phyloP scores from a whole-genome alignment of 208 protist species.

The Trypanosoma rangeli region DNA sequence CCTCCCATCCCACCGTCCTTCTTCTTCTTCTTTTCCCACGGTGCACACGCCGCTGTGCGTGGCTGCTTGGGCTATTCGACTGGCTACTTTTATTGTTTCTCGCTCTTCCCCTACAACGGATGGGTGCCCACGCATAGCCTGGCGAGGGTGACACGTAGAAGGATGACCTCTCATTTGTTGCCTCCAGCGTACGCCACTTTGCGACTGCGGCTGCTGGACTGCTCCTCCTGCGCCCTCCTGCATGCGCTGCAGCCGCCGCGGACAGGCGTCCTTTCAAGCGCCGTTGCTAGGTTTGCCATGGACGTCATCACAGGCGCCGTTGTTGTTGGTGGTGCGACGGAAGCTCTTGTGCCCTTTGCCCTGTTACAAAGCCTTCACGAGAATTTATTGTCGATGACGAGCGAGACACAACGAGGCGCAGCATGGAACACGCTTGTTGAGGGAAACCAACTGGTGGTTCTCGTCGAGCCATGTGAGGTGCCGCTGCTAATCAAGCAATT shows the following conservation, averaged over 20 bases:
- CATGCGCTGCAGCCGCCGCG: constrained; percentile 11
- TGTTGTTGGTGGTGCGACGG: constrained; percentile 39
- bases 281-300: constrained; percentile 14
- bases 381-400: constrained; percentile 17
- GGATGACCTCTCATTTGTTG: constrained; percentile 9
- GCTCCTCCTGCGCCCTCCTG: constrained; percentile 43
- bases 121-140: neutral
- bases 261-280: neutral
- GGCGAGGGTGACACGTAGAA: neutral
- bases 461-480: constrained; percentile 18
- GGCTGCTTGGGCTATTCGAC: neutral
- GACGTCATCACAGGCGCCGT: constrained; percentile 52
- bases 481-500: constrained; percentile 24
- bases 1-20: neutral
- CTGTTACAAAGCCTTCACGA: constrained; percentile 30
- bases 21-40: constrained; percentile 1
- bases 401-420: neutral
- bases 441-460: constrained; percentile 28
- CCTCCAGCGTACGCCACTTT: constrained; percentile 18
- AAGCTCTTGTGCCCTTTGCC: constrained; percentile 63
- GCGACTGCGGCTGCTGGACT: constrained; percentile 44
- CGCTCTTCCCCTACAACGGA: neutral
- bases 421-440: constrained; percentile 31
- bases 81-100: no score
- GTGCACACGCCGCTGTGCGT: neutral